phyloP scores from a whole-genome alignment of 352 stramenopile species.

The Pythium rhizo-oryzae region DNA sequence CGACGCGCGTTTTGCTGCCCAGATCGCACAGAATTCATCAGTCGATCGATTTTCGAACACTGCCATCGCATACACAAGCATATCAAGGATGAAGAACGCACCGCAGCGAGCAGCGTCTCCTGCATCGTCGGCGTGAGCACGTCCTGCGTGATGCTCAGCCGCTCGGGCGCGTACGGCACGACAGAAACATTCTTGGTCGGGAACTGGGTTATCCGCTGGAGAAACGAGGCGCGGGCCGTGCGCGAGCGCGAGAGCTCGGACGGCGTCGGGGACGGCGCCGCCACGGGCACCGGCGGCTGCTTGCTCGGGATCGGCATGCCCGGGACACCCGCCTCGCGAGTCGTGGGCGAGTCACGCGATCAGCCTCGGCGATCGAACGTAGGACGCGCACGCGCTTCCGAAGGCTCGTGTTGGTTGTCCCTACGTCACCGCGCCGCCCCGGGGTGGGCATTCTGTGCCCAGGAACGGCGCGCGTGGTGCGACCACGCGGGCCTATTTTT shows the following conservation, averaged over 20 bases:
- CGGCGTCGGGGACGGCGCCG: neutral
- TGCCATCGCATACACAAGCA: too few species aligned
- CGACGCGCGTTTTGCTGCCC: conserved; percentile 1
- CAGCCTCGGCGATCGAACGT: neutral
- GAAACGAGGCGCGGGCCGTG: conserved; percentile 45
- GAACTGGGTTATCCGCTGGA: conserved; percentile 52
- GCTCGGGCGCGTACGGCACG: conserved; percentile 63
- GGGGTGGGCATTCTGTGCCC: too few species aligned
- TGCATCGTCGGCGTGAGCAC: conserved; percentile 52
- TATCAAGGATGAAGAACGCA: too few species aligned
- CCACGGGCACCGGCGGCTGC: neutral
- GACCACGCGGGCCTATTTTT: neutral
- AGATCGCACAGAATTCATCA: neutral
- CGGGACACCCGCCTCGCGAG: neutral
- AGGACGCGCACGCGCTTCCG: neutral
- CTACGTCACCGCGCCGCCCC: too few species aligned
- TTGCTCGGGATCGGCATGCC: conserved; percentile 10
- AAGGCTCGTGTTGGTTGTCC: too few species aligned
- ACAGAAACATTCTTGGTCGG: conserved; percentile 50
- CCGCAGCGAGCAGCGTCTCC: conserved; percentile 41
- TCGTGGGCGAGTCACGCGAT: neutral
- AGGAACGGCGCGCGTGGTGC: too few species aligned
- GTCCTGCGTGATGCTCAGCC: conserved; percentile 64
- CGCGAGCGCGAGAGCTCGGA: conserved; percentile 8
- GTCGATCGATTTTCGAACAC: too few species aligned